Base-by-base conservation (phyloP, 2,329 filamentous ascomycete species). In the Emydomyces testavorans region DNA sequence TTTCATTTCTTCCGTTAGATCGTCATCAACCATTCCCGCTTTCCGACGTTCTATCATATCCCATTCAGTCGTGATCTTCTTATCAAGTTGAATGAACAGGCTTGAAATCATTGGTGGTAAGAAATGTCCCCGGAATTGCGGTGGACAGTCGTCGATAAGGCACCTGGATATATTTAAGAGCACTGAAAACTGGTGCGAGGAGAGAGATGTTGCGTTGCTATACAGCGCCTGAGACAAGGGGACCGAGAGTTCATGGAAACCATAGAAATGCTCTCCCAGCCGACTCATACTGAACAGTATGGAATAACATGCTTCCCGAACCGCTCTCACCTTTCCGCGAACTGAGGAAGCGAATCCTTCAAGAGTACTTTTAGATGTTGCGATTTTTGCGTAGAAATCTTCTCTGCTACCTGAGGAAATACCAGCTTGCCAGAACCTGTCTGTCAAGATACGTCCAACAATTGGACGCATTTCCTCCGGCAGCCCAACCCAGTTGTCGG, bases 351-450 rank as follows among this genome's bases (percentile, higher is more conserved):
- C 90, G 53, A 98, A 84, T 0, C 92, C 92, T 65, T 98, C 92
- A 49, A 94, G 78, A 0, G 88, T 94, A 34, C 77, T 78, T 65
- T 88, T 94, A 48, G 92, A 94, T 26, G 87, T 84, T 48, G 87
- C 80, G 1, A 98, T 90, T 34, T 86, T 79, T 26, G 87, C 85
- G 64, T 95, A 96, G 62, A 98, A 98, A 50, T 96, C 90, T 53
- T 96, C 92, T 62, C 92, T 88, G 57, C 86, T 96, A 21, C 94
- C 92, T 52, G 83, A 85, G 0, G 92, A 96, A 43, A 98, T 98
- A 7, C 92, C 92, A 5, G 89, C 87, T 71, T 98, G 92, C 92
- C 92, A 98, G 64, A 98, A 98, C 20, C 92, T 78, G 65, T 98
- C 92, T 11, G 88, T 94, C 18, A 98, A 70, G 16, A 96, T 87